phyloP scores from a whole-genome alignment of 2,329 filamentous ascomycete genomes.

The Elsinoe batatas region DNA sequence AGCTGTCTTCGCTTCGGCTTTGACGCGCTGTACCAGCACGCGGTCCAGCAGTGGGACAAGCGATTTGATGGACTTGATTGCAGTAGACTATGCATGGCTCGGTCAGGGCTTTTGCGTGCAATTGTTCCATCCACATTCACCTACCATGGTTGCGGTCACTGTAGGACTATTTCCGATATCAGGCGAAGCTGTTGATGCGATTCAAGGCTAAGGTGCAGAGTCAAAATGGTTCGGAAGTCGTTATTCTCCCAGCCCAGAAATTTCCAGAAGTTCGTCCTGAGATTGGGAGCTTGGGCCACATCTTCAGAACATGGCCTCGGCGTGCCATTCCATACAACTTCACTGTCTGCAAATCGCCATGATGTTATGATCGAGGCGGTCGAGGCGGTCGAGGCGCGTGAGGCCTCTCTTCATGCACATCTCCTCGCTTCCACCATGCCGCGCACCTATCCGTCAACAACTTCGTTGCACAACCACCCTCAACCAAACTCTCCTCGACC shows the following conservation, averaged over 20 bases:
- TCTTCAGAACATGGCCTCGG: background rate
- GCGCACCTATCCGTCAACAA: too few species aligned
- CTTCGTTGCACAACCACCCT: too few species aligned
- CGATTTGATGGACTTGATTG: conserved; percentile 89
- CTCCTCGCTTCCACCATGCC: too few species aligned
- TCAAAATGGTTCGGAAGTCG: background rate
- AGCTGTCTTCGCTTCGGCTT: conserved; percentile 93
- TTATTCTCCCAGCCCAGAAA: conserved; percentile 7
- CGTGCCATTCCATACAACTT: too few species aligned
- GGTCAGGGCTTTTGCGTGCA: background rate
- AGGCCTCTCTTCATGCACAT: too few species aligned
- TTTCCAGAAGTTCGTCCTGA: conserved; percentile 15
- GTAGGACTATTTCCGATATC: too few species aligned
- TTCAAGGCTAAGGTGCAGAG: too few species aligned
- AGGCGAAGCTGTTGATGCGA: too few species aligned
- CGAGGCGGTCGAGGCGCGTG: too few species aligned
- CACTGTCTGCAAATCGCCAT: too few species aligned
- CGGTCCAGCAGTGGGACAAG: conserved; percentile 95
- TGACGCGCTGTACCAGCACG: conserved; percentile 94
- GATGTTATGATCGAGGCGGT: too few species aligned
- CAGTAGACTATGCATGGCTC: conserved; percentile 29
- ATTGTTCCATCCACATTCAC: background rate
- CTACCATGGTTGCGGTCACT: background rate
- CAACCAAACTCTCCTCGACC: conserved; percentile 35
- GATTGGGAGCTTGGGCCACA: conserved; percentile 9